These are phyloP conservation scores for Phlegmacium glaucopus DNA, from an alignment of 768 basidiomycete species.

Conservation along the genomic window DNA sequence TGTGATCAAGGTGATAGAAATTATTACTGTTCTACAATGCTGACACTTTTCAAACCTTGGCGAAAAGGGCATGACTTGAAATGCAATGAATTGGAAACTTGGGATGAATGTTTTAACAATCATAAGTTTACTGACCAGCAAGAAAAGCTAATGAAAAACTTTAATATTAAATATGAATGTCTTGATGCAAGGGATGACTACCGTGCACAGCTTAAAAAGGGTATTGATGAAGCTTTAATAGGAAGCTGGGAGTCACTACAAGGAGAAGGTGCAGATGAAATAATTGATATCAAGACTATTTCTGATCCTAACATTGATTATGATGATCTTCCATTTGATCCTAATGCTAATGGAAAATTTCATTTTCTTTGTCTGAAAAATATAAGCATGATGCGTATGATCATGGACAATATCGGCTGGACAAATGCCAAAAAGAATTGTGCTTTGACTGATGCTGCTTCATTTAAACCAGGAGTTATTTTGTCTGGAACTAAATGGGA, in stretches of 20 bases:
- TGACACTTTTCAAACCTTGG: too few relatives aligned
- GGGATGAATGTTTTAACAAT: slow-evolving; percentile 21
- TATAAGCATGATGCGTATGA: neutral
- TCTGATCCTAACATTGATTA: neutral
- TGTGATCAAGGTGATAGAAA: too few relatives aligned
- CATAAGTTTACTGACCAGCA: slow-evolving; percentile 9
- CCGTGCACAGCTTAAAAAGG: slow-evolving; percentile 8
- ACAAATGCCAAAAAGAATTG: too few relatives aligned
- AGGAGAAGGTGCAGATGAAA: neutral
- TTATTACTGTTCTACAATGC: too few relatives aligned
- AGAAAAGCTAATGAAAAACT: slow-evolving; percentile 22
- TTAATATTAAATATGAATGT: slow-evolving; percentile 33
- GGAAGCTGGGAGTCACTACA: slow-evolving; percentile 4
- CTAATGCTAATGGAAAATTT: neutral
- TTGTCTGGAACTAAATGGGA: too few relatives aligned
- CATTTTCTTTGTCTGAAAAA: neutral
- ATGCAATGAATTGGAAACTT: slow-evolving; percentile 25
- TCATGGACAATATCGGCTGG: too few relatives aligned
- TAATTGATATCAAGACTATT: neutral
- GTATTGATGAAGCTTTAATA: too few relatives aligned
- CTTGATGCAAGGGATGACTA: slow-evolving; percentile 33
- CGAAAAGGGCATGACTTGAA: slow-evolving; percentile 26
- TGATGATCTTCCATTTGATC: neutral
- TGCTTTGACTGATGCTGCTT: too few relatives aligned
- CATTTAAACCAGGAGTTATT: neutral